Conservation (phyloP, 148 eudicot genomes). For the Fagopyrum tataricum region DNA sequence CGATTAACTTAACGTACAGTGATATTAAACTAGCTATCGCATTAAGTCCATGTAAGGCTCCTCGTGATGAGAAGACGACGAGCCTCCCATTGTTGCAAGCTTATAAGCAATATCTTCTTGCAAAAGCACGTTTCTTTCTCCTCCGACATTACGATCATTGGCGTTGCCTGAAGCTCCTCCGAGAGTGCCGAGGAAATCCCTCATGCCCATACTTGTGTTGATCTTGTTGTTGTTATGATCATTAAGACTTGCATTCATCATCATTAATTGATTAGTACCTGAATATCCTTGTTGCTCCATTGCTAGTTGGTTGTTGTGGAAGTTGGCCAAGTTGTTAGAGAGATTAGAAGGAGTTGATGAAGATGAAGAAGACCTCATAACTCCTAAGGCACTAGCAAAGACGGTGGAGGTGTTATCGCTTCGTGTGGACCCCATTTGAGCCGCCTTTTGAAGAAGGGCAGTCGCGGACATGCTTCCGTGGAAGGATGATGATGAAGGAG, state of each 20-base stretch:
- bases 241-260: background rate
- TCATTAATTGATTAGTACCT: constrained; percentile 7
- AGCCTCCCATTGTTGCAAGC: constrained; percentile 12
- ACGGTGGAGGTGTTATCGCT: constrained; percentile 12
- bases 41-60: constrained; percentile 16
- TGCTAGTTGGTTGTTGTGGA: background rate
- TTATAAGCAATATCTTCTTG: constrained; percentile 11
- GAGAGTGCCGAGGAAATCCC: constrained; percentile 12
- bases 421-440: constrained; percentile 41
- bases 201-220: constrained; percentile 11
- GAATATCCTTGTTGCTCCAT: constrained; percentile 12
- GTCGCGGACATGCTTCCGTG: constrained; percentile 43
- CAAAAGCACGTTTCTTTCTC: constrained; percentile 7
- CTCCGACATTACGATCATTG: background rate
- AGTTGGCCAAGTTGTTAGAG: constrained; percentile 1
- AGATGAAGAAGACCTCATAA: constrained; percentile 24
- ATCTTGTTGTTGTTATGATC: constrained; percentile 11
- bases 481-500: background rate
- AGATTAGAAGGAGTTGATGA: background rate
- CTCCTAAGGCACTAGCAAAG: constrained; percentile 25
- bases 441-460: constrained; percentile 40
- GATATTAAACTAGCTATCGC: constrained; percentile 6
- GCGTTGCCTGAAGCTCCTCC: constrained; percentile 1
- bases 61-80: constrained; percentile 6
- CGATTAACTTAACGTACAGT: background rate